Base-by-base conservation (phyloP, 208 protist species). In the Trypanosoma mega region DNA sequence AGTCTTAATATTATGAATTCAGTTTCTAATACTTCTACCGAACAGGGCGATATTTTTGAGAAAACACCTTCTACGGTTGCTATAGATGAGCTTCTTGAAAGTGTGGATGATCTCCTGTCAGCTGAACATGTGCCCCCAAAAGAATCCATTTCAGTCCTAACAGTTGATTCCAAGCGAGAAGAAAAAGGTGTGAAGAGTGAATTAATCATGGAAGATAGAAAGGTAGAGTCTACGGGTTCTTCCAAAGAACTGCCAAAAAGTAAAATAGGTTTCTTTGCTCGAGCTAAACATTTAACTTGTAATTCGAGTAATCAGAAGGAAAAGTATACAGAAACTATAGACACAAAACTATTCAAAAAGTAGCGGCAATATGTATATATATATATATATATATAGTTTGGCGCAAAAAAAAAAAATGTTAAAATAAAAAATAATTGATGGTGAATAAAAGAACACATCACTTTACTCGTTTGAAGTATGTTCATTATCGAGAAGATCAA, bases 201-300 rank as follows among this genome's bases (percentile, higher is more conserved):
- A 1, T 2, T 9, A 24, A 27, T 2, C 12, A 12, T 7, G 18
- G 9, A 9, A 26, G 24, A 0, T 27, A 26, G 3, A 31, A 20
- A 2, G 36, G 54, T 48, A 46, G 21, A 18, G 1, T 21, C 27
- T 7, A 57, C 18, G 18, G 18, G 12, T 43, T 24, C 26, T 44
- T 31, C 9, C 26, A 4, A 21, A 31, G 48, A 54, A 31, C 9
- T 54, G 0, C 20, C 7, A 16, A 33, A 31, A 23, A n/a, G 30
- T 27, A 77, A 72, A 46, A 44, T 72, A 33, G 72, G 72, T 56
- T 44, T 65, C 37, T 77, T 77, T 54, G 64, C 63, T 33, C 58
- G 62, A 18, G 72, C 72, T 7, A 72, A 77, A 31, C 44, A 68
- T 18, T 53, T 55, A 12, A 52, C 56, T 8, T 33, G 39, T 41